These are phyloP conservation scores for Amylocystis lapponica DNA, from an alignment of 768 basidiomycete genomes.

Conservation along the genomic window DNA sequence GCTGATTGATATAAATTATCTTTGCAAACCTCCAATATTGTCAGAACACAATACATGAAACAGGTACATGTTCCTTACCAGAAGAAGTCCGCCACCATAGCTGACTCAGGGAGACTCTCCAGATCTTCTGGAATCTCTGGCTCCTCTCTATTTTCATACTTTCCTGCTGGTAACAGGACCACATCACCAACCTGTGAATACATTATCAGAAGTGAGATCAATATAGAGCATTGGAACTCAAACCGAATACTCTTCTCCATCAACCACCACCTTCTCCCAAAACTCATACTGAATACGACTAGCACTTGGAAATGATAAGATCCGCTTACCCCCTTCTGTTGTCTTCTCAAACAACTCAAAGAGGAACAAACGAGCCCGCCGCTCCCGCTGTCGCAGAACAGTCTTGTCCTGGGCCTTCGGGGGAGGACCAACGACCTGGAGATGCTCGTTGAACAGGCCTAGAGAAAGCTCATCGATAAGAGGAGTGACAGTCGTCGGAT, in stretches of 20 bases:
- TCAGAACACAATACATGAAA: too few relatives aligned
- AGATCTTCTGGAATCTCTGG: slow-evolving; percentile 30
- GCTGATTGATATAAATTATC: slow-evolving; percentile 48
- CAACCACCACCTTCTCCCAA: slow-evolving; percentile 35
- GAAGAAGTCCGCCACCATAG: slow-evolving; percentile 51
- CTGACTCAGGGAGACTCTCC: slow-evolving; percentile 30
- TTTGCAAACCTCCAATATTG: slow-evolving; percentile 57
- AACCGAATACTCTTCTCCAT: slow-evolving; percentile 34
- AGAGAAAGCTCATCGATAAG: slow-evolving; percentile 46
- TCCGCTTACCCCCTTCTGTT: background rate
- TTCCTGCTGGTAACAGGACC: slow-evolving; percentile 43
- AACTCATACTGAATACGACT: slow-evolving; percentile 10
- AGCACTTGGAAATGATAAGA: background rate
- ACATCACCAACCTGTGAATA: slow-evolving; percentile 53
- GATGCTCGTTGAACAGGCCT: slow-evolving; percentile 47
- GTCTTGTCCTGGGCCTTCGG: slow-evolving; percentile 17
- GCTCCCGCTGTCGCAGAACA: background rate
- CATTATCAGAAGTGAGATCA: slow-evolving; percentile 1
- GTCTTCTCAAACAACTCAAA: slow-evolving; percentile 1
- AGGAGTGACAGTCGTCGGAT: slow-evolving; percentile 57
- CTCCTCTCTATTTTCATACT: slow-evolving; percentile 22
- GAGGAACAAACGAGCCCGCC: slow-evolving; percentile 1
- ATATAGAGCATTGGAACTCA: background rate
- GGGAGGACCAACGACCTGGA: slow-evolving; percentile 48
- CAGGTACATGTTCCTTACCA: too few relatives aligned